phyloP scores from a whole-genome alignment of 495 filamentous ascomycete species.

The Sporormia fimetaria region DNA sequence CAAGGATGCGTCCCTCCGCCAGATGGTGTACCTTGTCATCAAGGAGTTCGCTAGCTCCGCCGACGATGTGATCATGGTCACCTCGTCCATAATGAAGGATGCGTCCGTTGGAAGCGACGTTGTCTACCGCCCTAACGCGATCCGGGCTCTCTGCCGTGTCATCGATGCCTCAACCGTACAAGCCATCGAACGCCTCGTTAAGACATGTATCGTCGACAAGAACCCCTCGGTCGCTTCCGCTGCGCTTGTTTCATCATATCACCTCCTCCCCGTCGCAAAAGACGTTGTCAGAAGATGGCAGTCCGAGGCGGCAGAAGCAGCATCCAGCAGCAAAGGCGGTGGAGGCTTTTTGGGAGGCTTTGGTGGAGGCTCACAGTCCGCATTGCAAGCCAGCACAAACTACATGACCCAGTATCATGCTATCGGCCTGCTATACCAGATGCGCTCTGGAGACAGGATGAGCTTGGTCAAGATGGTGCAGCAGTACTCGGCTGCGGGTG shows the following conservation, averaged over 20 bases:
- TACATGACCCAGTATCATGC: constrained; percentile 98
- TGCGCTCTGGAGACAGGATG: constrained; percentile 96
- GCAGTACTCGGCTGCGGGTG: constrained; percentile 83
- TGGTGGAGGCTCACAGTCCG: constrained; percentile 53
- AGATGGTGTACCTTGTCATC: constrained; percentile 97
- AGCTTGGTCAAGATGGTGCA: constrained; percentile 99
- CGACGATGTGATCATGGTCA: constrained; percentile 99
- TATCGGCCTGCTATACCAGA: constrained; percentile 94
- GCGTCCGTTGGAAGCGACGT: constrained; percentile 91
- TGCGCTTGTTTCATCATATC: constrained; percentile 93
- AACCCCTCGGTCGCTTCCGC: constrained; percentile 96
- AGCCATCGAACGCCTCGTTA: constrained; percentile 95
- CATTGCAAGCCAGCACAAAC: constrained; percentile 60
- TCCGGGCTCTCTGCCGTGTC: constrained; percentile 88
- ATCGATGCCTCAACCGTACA: constrained; percentile 98
- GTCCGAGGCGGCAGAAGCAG: constrained; percentile 96
- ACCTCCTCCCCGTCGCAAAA: constrained; percentile 87
- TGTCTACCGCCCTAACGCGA: constrained; percentile 92
- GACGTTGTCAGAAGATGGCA: constrained; percentile 97
- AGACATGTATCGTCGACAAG: constrained; percentile 99
- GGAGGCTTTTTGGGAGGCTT: constrained; percentile 85
- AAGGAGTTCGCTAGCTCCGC: constrained; percentile 91
- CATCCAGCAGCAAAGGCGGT: constrained; percentile 75
- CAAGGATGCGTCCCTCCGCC: constrained; percentile 92
- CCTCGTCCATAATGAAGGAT: constrained; percentile 95